phyloP scores from a whole-genome alignment of 257 asterid species.

The Coffea eugenioides region DNA sequence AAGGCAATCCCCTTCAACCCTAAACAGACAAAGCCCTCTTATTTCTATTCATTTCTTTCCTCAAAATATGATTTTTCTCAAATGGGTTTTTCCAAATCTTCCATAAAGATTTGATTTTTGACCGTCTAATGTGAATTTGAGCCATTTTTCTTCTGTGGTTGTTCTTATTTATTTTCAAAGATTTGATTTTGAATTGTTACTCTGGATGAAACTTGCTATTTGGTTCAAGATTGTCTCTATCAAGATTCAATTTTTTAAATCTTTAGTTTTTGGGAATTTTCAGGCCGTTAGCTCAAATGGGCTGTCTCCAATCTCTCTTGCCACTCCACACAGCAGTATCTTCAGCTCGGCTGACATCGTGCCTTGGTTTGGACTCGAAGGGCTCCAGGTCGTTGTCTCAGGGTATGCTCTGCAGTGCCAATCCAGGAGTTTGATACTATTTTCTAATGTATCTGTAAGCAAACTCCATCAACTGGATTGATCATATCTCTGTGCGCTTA shows the following conservation, averaged over 20 bases:
- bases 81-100: neutral
- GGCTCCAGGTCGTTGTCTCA: slow-evolving; percentile 95
- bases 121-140: neutral
- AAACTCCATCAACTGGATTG: neutral
- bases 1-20: slow-evolving; percentile 21
- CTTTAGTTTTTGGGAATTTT: neutral
- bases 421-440: slow-evolving; percentile 89
- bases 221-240: neutral
- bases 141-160: neutral
- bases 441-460: slow-evolving; percentile 65
- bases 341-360: slow-evolving; percentile 80
- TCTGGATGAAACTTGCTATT: neutral
- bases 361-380: slow-evolving; percentile 66
- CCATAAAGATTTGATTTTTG: slow-evolving; percentile 15
- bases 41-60: neutral
- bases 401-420: slow-evolving; percentile 99
- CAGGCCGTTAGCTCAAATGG: slow-evolving; percentile 56
- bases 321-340: slow-evolving; percentile 84
- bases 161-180: neutral
- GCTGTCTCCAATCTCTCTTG: slow-evolving; percentile 61
- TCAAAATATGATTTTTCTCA: neutral
- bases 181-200: neutral
- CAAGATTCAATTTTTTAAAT: neutral
- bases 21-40: neutral
- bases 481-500: neutral